Percentiles rank a stretch among this genome's conserved stretches.
Conservation (phyloP, 176 grass and related monocot species). For the Hordeum marinum region DNA sequence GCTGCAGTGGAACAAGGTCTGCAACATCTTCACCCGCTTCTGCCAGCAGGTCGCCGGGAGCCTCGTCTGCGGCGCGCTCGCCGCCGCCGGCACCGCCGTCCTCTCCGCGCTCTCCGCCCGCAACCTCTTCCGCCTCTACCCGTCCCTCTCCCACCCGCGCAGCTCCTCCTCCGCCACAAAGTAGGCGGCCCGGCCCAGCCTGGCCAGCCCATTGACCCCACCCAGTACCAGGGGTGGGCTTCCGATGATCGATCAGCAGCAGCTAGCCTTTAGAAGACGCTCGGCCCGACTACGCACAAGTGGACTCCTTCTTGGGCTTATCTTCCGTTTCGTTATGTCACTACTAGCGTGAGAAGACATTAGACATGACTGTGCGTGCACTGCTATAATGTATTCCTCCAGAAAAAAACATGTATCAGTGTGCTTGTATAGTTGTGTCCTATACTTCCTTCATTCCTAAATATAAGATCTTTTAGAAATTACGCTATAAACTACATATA, state of each 20-base stretch:
- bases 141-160: not conserved
- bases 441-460: too few species aligned
- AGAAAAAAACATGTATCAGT: too few species aligned
- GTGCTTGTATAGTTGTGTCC: too few species aligned
- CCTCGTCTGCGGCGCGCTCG: slow-evolving; percentile 44
- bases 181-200: not conserved
- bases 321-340: not conserved
- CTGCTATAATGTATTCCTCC: too few species aligned
- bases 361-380: not conserved
- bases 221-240: not conserved
- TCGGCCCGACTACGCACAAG: not conserved
- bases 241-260: not conserved
- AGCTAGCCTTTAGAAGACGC: not conserved
- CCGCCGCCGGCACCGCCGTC: slow-evolving; percentile 38
- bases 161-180: not conserved
- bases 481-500: too few species aligned
- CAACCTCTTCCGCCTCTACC: slow-evolving; percentile 67
- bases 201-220: too few species aligned
- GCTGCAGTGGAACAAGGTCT: slow-evolving; percentile 85
- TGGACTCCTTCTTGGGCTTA: not conserved
- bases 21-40: slow-evolving; percentile 94
- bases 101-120: slow-evolving; percentile 65
- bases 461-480: too few species aligned
- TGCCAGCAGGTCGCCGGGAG: slow-evolving; percentile 73
- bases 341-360: not conserved